Evolutionary conservation across 768 basidiomycete species (phyloP).

Genomic region (Naganishia antarctica): DNA sequence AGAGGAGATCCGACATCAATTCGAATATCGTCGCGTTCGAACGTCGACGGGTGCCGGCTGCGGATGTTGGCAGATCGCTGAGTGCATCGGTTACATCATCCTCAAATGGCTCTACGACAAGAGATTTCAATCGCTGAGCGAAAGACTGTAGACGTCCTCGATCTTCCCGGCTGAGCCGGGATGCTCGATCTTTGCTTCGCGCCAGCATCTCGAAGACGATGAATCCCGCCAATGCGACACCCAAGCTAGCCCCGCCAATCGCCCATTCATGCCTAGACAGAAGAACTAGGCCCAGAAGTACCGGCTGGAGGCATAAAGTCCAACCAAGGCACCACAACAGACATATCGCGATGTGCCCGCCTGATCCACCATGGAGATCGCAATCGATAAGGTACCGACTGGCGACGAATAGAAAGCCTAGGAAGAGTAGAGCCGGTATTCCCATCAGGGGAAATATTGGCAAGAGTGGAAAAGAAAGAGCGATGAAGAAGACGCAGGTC

Average conservation of each 20-base stretch:
- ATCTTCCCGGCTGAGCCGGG: conserved; percentile 53
- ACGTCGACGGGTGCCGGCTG: conserved; percentile 54
- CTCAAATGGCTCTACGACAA: conserved; percentile 31
- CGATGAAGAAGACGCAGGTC: conserved; percentile 62
- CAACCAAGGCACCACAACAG: conserved; percentile 67
- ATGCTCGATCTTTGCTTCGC: conserved; percentile 30
- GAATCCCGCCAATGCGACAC: conserved; percentile 56
- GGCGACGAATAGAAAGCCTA: conserved; percentile 55
- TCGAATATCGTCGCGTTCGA: conserved; percentile 77
- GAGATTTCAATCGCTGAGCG: not conserved
- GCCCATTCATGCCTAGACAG: conserved; percentile 66
- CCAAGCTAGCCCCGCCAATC: conserved; percentile 63
- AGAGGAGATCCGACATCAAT: conserved; percentile 70
- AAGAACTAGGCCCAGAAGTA: conserved; percentile 68
- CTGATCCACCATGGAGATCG: conserved; percentile 62
- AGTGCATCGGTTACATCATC: not conserved
- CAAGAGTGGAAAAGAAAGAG: conserved; percentile 68
- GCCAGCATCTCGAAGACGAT: conserved; percentile 57
- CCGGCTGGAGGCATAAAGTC: conserved; percentile 66
- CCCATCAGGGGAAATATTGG: conserved; percentile 72
- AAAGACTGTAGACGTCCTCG: conserved; percentile 53
- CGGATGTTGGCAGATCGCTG: not conserved
- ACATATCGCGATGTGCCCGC: conserved; percentile 71
- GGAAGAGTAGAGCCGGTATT: conserved; percentile 63
- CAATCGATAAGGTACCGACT: conserved; percentile 75